phyloP scores from a whole-genome alignment of 2,329 filamentous ascomycete genomes.

The Gyromitra esculenta region DNA sequence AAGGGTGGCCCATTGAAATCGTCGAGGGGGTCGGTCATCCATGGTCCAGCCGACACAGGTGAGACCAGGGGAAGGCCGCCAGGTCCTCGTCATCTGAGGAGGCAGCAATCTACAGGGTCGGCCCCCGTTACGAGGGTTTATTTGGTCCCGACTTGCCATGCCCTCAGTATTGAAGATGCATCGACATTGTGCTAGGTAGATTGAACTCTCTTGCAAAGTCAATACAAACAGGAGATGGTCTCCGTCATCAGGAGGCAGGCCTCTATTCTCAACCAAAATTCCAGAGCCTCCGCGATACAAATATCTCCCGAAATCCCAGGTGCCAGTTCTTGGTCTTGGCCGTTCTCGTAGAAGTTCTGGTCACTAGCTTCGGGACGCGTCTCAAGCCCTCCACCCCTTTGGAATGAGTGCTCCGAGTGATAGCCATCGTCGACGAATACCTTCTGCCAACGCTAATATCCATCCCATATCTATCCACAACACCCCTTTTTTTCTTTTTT shows the following conservation, averaged over 20 bases:
- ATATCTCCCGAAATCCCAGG: constrained; percentile 5
- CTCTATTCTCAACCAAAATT: neutral
- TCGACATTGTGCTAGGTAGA: constrained; percentile 14
- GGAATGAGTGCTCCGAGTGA: constrained; percentile 9
- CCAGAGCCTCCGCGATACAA: neutral
- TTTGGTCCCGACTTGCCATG: constrained; percentile 16
- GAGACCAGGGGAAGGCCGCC: constrained; percentile 40
- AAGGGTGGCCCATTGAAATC: neutral
- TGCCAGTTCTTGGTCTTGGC: constrained; percentile 9
- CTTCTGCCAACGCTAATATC: constrained; percentile 5
- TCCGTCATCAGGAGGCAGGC: constrained; percentile 20
- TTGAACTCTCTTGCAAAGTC: constrained; percentile 25
- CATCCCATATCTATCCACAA: neutral
- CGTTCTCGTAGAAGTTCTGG: neutral
- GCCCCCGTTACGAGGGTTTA: constrained; percentile 27
- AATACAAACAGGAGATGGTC: constrained; percentile 12
- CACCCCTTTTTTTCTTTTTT: neutral
- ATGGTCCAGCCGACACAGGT: constrained; percentile 18
- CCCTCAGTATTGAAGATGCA: constrained; percentile 23
- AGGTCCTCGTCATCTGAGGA: constrained; percentile 20
- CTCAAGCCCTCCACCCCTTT: constrained; percentile 17
- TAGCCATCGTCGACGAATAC: constrained; percentile 1
- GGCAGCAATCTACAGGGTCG: constrained; percentile 30
- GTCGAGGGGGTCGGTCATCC: constrained; percentile 12
- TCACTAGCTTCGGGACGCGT: constrained; percentile 32